These are phyloP conservation scores for Planoprotostelium fungivorum DNA, from an alignment of 78 protist species.

Conservation along the genomic window DNA sequence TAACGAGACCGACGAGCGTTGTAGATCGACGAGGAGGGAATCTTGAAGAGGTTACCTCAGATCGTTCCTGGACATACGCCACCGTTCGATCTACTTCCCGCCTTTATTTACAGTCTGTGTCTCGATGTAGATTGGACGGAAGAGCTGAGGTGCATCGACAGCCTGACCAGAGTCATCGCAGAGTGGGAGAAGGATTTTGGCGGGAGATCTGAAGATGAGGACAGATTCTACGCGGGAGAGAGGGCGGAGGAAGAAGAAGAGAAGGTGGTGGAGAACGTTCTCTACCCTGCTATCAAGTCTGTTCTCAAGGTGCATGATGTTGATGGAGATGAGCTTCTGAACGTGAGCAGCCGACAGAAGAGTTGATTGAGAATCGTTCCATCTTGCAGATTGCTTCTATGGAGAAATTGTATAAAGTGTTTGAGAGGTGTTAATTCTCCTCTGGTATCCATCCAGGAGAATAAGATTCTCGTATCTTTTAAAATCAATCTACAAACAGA, in stretches of 20 bases:
- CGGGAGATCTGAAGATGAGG: not conserved
- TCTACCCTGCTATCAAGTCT: not conserved
- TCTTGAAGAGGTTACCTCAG: not conserved
- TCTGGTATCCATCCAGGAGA: no score
- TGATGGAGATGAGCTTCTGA: no score
- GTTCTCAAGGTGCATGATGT: not conserved
- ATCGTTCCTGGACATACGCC: not conserved
- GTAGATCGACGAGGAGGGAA: not conserved
- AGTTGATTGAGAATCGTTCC: slow-evolving; percentile 28
- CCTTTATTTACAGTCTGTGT: not conserved
- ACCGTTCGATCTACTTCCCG: not conserved
- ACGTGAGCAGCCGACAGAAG: not conserved
- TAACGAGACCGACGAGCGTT: not conserved
- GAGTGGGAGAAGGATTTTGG: not conserved
- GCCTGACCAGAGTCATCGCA: not conserved
- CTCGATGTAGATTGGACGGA: not conserved
- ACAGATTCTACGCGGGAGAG: not conserved
- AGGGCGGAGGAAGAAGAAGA: not conserved
- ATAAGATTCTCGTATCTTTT: no score
- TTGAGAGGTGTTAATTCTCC: slow-evolving; percentile 84
- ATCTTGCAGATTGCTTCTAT: slow-evolving; percentile 69
- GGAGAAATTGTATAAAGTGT: slow-evolving; percentile 67
- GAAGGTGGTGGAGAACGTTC: not conserved
- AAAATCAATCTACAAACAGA: no score
- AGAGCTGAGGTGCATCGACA: not conserved